Conservation (phyloP, 164 flowering plant genomes). For the Vitis amurensis region DNA sequence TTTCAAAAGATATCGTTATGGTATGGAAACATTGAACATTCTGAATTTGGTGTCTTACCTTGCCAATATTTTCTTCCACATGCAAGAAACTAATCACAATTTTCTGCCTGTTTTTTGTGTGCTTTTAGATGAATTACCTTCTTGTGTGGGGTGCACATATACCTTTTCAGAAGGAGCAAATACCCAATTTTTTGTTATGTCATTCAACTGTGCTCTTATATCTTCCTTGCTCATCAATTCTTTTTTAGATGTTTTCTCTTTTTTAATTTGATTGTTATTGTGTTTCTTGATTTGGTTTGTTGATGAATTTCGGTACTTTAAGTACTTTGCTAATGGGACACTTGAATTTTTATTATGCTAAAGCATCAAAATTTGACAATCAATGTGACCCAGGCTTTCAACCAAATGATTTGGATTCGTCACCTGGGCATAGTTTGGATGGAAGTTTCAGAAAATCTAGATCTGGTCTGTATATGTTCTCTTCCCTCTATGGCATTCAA, state of each 20-base stretch:
- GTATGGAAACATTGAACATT: too few relatives aligned
- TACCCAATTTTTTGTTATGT: too few relatives aligned
- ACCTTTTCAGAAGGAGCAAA: too few relatives aligned
- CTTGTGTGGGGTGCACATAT: too few relatives aligned
- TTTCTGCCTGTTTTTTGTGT: too few relatives aligned
- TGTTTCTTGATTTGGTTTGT: not conserved
- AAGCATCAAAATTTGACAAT: not conserved
- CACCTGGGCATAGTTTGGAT: constrained; percentile 45
- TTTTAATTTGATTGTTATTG: not conserved
- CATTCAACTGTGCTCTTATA: not conserved
- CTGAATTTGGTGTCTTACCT: too few relatives aligned
- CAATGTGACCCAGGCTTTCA: constrained; percentile 30
- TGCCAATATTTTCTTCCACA: too few relatives aligned
- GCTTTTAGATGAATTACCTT: too few relatives aligned
- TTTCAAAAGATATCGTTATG: too few relatives aligned
- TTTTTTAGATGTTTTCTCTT: not conserved
- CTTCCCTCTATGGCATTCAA: not conserved
- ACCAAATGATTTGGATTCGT: constrained; percentile 38
- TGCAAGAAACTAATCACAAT: too few relatives aligned
- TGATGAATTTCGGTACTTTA: not conserved
- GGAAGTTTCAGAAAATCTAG: constrained; percentile 52
- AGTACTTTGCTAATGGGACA: not conserved
- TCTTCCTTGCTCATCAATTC: not conserved
- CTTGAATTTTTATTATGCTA: not conserved
- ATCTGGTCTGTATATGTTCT: constrained; percentile 40